Base-by-base conservation (phyloP, 805 yeast genomes). In the Nakazawaea ernobii region DNA sequence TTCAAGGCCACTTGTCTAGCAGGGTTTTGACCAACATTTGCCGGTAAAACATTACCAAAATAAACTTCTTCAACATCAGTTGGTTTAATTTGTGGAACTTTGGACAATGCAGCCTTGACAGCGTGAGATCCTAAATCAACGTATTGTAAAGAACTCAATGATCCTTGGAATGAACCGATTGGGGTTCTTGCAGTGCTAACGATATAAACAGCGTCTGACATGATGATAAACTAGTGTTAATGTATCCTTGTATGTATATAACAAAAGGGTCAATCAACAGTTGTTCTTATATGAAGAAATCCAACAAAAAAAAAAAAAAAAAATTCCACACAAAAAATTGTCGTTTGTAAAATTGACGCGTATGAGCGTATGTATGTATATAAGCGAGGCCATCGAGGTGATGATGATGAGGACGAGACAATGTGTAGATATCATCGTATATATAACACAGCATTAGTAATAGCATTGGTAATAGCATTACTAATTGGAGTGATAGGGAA, bases 1-100 rank as follows among this genome's bases (percentile, higher is more conserved):
- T 82, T 84, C 55, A 92, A 61, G 13, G 96, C 97, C 49, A 92
- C 98, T 71, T 92, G 99, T 70, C 98, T 84, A 32, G 99, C 99
- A 39, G 99, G 98, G 50, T 92, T 90, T 71, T 92, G 99, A 53
- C 99, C 98, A 51, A 87, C 83, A 60, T 88, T 88, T 53, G 97
- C 98, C 61, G 86, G 87, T 60, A 89, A 69, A 43, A 90, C 99
- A 60, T 89, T 86, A 60, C 99, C 99, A 65, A 90, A 90, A 60
- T 86, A 77, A 62, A 92, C 82, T 68, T 92, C 98, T 54, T 91
- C 96, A 48, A 87, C 94, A 54, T 77, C 82, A 38, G 76, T 75
- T 42, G 95, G 81, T 57, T 84, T 75, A 68, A 91, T 76, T 64
- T 82, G 79, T 48, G 96, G 95, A 39, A 86, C 91, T 59, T 86